phyloP scores from a whole-genome alignment of 2,329 filamentous ascomycete genomes.

The Claviceps quebecensis region DNA sequence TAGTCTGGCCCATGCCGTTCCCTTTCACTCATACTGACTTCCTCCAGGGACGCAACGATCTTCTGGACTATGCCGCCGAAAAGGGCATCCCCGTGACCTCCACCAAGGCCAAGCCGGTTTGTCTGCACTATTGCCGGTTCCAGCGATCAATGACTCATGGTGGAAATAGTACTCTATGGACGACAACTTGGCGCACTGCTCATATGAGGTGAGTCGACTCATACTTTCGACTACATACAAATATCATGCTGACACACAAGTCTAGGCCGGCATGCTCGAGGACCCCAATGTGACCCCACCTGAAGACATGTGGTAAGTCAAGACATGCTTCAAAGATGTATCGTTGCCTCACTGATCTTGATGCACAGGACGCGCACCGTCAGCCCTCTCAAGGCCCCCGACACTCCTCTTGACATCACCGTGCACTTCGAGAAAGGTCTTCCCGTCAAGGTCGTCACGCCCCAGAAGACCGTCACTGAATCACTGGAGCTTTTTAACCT shows the following conservation, averaged over 20 bases:
- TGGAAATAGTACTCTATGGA: conserved; percentile 3
- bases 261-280: conserved; percentile 1
- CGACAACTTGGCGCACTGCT: conserved; percentile 3
- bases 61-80: conserved; percentile 1
- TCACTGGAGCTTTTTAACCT: conserved; percentile 1
- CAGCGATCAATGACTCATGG: background rate
- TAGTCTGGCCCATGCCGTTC: background rate
- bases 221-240: background rate
- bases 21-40: background rate
- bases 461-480: background rate
- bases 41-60: conserved; percentile 1
- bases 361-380: conserved; percentile 2
- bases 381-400: conserved; percentile 1
- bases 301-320: background rate
- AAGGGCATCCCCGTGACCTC: conserved; percentile 4
- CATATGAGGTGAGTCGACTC: background rate
- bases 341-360: background rate
- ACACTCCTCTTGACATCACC: background rate
- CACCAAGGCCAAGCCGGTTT: conserved; percentile 1
- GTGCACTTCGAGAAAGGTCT: conserved; percentile 1
- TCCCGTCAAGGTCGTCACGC: background rate
- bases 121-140: background rate
- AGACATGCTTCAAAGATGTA: background rate
- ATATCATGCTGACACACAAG: background rate
- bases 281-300: background rate